phyloP scores from a whole-genome alignment of 805 yeast genomes.

The Metschnikowia shivogae region DNA sequence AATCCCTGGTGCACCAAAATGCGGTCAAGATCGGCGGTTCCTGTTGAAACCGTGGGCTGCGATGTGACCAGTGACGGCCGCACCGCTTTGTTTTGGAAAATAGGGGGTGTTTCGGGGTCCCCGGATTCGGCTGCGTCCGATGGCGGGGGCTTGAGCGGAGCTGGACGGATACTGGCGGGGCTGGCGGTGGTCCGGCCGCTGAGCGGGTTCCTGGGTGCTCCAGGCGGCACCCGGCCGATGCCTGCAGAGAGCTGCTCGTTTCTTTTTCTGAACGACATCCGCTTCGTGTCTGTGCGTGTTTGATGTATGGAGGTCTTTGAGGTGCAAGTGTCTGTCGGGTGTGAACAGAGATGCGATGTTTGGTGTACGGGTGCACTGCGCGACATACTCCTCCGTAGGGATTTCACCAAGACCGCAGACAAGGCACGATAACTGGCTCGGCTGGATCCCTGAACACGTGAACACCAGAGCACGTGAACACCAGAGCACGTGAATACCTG shows the following conservation, averaged over 20 bases:
- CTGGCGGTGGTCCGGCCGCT: slow-evolving; percentile 1
- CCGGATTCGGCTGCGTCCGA: background rate
- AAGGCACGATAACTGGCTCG: no score
- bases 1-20: slow-evolving; percentile 77
- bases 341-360: background rate
- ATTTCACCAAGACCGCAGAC: no score
- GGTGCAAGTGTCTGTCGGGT: no score
- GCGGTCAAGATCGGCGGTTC: slow-evolving; percentile 70
- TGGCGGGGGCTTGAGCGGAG: background rate
- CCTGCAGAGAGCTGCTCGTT: slow-evolving; percentile 41
- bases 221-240: background rate
- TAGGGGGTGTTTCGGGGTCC: background rate
- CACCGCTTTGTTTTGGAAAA: slow-evolving; percentile 22
- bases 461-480: no score
- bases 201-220: slow-evolving; percentile 4
- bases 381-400: no score
- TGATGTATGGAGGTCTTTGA: no score
- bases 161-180: background rate
- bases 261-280: slow-evolving; percentile 58
- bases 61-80: slow-evolving; percentile 77
- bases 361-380: slow-evolving; percentile 3
- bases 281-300: background rate
- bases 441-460: no score
- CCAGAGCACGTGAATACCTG: no score
- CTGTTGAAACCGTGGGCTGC: slow-evolving; percentile 74